Conservation (phyloP, 2,329 filamentous ascomycete genomes). For the Coniochaeta pulveracea region DNA sequence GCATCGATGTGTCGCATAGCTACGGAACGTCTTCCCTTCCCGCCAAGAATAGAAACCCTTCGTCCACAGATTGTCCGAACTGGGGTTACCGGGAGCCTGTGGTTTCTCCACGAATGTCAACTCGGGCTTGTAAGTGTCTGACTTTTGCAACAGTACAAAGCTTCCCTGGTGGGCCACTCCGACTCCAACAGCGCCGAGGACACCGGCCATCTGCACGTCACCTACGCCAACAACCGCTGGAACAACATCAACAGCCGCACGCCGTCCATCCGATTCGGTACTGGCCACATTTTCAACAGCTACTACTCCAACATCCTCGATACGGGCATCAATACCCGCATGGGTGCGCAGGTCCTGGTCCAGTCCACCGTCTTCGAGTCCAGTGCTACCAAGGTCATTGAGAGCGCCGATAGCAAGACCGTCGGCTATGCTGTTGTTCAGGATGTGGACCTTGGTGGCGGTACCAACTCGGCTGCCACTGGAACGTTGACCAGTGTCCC, state of each 20-base stretch:
- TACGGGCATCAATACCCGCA: constrained; percentile 42
- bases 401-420: constrained; percentile 26
- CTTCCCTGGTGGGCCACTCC: constrained; percentile 47
- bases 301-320: constrained; percentile 35
- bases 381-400: constrained; percentile 23
- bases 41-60: no score
- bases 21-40: no score
- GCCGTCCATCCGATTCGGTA: constrained; percentile 56
- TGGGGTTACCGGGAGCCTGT: no score
- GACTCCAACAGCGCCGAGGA: constrained; percentile 48
- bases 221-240: constrained; percentile 58
- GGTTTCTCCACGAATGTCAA: no score
- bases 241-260: constrained; percentile 51
- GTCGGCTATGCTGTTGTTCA: constrained; percentile 28
- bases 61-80: no score
- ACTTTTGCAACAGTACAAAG: no score
- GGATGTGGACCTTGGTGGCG: constrained; percentile 31
- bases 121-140: no score
- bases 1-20: no score
- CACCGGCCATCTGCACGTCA: constrained; percentile 49
- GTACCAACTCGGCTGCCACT: constrained; percentile 32
- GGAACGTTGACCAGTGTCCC: constrained; percentile 40
- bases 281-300: constrained; percentile 43
- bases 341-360: constrained; percentile 45
- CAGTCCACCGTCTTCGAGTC: constrained; percentile 41